These are phyloP conservation scores for Cytospora schulzeri DNA, from an alignment of 2,329 filamentous ascomycete genomes.

Conservation along the genomic window DNA sequence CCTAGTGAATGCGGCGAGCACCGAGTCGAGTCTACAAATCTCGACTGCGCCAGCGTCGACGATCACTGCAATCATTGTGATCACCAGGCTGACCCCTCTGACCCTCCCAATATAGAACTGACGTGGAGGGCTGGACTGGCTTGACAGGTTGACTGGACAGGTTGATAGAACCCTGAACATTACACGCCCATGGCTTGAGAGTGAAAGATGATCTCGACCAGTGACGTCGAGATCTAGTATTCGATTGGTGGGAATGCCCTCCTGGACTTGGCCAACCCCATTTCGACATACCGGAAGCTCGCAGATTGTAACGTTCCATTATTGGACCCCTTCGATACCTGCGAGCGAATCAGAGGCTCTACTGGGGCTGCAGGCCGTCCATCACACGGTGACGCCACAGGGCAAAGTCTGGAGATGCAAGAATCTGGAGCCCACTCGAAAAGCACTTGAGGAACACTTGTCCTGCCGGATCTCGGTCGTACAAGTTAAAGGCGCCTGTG, in stretches of 20 bases:
- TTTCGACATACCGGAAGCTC: slow-evolving; percentile 13
- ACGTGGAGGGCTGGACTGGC: slow-evolving; percentile 13
- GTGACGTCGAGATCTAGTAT: slow-evolving; percentile 17
- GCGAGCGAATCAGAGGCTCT: slow-evolving; percentile 15
- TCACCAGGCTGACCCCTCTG: not conserved
- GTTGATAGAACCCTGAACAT: slow-evolving; percentile 2
- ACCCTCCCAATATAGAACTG: slow-evolving; percentile 5
- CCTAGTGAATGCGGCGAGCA: not conserved
- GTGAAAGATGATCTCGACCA: slow-evolving; percentile 11
- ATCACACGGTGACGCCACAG: slow-evolving; percentile 10
- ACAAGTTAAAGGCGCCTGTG: not conserved
- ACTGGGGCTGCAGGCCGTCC: slow-evolving; percentile 4
- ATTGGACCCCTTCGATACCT: slow-evolving; percentile 20
- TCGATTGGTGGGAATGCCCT: slow-evolving; percentile 23
- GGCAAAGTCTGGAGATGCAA: slow-evolving; percentile 14
- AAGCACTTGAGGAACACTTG: slow-evolving; percentile 2
- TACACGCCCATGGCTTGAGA: not conserved
- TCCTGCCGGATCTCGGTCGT: slow-evolving; percentile 7
- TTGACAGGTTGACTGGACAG: not conserved
- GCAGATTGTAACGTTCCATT: slow-evolving; percentile 28
- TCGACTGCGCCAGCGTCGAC: not conserved
- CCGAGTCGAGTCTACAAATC: not conserved
- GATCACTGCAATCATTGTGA: not conserved
- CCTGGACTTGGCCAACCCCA: slow-evolving; percentile 14
- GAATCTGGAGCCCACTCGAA: slow-evolving; percentile 7